Conservation (phyloP, 2,329 filamentous ascomycete genomes). For the Clonostachys chloroleuca region DNA sequence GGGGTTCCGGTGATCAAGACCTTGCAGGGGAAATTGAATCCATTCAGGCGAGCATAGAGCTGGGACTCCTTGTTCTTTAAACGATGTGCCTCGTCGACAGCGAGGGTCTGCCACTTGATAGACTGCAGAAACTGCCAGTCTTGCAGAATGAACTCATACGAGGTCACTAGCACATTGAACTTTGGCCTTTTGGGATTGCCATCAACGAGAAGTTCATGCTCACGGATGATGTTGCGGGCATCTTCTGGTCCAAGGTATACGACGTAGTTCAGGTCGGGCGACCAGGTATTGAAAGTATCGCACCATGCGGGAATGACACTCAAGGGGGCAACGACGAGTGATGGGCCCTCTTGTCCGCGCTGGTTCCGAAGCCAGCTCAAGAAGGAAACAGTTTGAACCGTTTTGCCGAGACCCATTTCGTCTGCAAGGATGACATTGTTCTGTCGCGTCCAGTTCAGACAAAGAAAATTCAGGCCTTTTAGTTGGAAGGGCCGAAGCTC, state of each 20-base stretch:
- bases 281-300: slow-evolving; percentile 95
- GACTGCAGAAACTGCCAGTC: slow-evolving; percentile 81
- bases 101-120: slow-evolving; percentile 97
- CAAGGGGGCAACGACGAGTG: slow-evolving; percentile 93
- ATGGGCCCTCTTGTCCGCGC: slow-evolving; percentile 85
- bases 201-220: slow-evolving; percentile 84
- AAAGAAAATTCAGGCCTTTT: slow-evolving; percentile 89
- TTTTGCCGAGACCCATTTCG: slow-evolving; percentile 98
- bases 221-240: slow-evolving; percentile 80
- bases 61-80: slow-evolving; percentile 96
- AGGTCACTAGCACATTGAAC: slow-evolving; percentile 96
- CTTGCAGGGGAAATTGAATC: slow-evolving; percentile 83
- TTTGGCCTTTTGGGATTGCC: slow-evolving; percentile 85
- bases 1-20: slow-evolving; percentile 95
- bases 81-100: slow-evolving; percentile 93
- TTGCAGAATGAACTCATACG: slow-evolving; percentile 90
- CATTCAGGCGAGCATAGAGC: slow-evolving; percentile 78
- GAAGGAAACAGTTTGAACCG: slow-evolving; percentile 94
- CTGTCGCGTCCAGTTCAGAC: slow-evolving; percentile 89
- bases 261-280: slow-evolving; percentile 93
- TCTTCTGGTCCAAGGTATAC: slow-evolving; percentile 91
- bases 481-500: slow-evolving; percentile 91
- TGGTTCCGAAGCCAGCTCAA: slow-evolving; percentile 95
- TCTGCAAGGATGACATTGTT: slow-evolving; percentile 97
- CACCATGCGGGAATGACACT: slow-evolving; percentile 98